These are phyloP conservation scores for Fagopyrum esculentum DNA, from an alignment of 148 eudicot species.

Conservation along the genomic window DNA sequence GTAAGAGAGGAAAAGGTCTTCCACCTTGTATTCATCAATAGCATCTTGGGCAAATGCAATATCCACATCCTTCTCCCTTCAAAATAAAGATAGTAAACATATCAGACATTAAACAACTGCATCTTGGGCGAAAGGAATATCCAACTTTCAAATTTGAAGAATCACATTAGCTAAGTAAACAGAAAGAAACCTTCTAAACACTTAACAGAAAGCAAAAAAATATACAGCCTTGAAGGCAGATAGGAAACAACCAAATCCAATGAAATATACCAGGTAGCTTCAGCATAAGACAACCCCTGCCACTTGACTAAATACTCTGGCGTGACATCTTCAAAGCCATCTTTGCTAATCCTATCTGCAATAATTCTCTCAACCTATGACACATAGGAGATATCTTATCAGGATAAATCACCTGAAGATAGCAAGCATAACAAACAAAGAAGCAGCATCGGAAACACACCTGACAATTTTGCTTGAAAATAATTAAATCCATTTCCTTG, in stretches of 20 bases:
- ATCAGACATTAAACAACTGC: background rate
- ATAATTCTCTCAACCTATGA: slow-evolving; percentile 73
- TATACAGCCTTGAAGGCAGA: background rate
- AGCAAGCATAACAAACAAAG: background rate
- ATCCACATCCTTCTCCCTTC: slow-evolving; percentile 87
- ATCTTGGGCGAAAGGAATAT: background rate
- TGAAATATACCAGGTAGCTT: slow-evolving; percentile 82
- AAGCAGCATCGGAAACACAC: slow-evolving; percentile 23
- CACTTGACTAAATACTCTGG: slow-evolving; percentile 96
- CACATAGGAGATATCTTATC: slow-evolving; percentile 13
- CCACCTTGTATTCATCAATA: slow-evolving; percentile 83
- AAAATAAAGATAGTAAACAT: slow-evolving; percentile 13
- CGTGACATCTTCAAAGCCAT: slow-evolving; percentile 44
- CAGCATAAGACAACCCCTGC: slow-evolving; percentile 98
- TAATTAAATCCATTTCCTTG: slow-evolving; percentile 99
- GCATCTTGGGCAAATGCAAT: slow-evolving; percentile 85
- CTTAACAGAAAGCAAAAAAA: background rate
- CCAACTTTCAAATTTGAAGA: background rate
- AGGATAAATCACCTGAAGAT: background rate
- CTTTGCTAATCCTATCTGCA: slow-evolving; percentile 65
- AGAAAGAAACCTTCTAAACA: background rate
- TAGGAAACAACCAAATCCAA: slow-evolving; percentile 4
- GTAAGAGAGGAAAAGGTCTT: background rate
- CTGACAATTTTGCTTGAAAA: slow-evolving; percentile 91
- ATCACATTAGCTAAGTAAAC: background rate